A percentile compares a stretch with the other conserved stretches of the same genome.
phyloP scores from a whole-genome alignment of 768 basidiomycete species.

The Hortiboletus flavorubellus region DNA sequence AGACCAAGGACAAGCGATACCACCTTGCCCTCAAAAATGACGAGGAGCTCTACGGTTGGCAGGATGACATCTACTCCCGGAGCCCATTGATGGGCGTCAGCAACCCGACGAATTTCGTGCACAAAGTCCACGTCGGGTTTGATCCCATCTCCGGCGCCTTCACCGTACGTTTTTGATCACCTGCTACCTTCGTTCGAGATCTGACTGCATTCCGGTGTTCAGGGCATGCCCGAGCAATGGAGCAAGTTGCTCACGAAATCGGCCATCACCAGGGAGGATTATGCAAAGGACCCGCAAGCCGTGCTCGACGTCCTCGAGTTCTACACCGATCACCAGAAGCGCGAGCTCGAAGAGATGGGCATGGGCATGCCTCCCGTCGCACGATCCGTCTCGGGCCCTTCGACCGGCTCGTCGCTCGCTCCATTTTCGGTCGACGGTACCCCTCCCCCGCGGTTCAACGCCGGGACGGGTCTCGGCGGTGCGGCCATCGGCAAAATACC shows the following conservation, averaged over 20 bases:
- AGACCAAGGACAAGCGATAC: slow-evolving; percentile 79
- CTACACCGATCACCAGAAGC: slow-evolving; percentile 96
- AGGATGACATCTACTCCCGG: slow-evolving; percentile 92
- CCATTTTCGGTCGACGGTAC: slow-evolving; percentile 33
- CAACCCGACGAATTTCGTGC: slow-evolving; percentile 96
- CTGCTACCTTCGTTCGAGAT: background rate
- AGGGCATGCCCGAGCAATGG: slow-evolving; percentile 99
- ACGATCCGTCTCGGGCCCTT: slow-evolving; percentile 20
- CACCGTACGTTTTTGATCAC: slow-evolving; percentile 58
- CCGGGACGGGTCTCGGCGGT: slow-evolving; percentile 90
- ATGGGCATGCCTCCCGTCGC: slow-evolving; percentile 30
- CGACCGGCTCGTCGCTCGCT: slow-evolving; percentile 29
- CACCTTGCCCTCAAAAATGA: slow-evolving; percentile 86
- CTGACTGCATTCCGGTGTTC: background rate
- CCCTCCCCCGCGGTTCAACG: slow-evolving; percentile 80
- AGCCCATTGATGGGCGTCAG: slow-evolving; percentile 92
- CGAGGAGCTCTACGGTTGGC: slow-evolving; percentile 97
- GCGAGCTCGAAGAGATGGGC: slow-evolving; percentile 73
- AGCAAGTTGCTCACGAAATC: slow-evolving; percentile 94
- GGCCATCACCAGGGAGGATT: slow-evolving; percentile 97
- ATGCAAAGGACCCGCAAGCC: slow-evolving; percentile 94
- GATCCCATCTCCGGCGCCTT: slow-evolving; percentile 93
- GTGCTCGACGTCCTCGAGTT: slow-evolving; percentile 98
- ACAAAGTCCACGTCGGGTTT: slow-evolving; percentile 98
- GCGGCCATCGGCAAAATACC: slow-evolving; percentile 43